These are phyloP conservation scores for Vaccinium corymbosum DNA, from an alignment of 148 eudicot species.

Conservation along the genomic window DNA sequence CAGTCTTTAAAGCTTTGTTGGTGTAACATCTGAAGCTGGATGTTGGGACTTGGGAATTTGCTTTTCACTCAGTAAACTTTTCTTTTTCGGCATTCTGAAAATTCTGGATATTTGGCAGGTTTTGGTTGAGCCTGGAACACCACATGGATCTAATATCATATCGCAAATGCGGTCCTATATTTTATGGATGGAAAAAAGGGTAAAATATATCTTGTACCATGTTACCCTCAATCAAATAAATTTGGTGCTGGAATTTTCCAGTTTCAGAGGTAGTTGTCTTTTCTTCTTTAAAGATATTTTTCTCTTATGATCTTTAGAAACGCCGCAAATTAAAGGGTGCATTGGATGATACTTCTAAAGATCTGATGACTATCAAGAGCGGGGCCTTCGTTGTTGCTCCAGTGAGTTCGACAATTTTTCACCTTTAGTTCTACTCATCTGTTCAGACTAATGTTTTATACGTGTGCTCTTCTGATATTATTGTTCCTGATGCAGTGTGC, in stretches of 20 bases:
- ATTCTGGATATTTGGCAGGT: slow-evolving; percentile 41
- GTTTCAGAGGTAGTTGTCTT: background rate
- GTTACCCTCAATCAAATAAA: background rate
- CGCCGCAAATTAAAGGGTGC: slow-evolving; percentile 49
- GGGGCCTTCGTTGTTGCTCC: slow-evolving; percentile 92
- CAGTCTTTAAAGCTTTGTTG: background rate
- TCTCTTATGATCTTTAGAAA: slow-evolving; percentile 40
- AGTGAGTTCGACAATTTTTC: slow-evolving; percentile 45
- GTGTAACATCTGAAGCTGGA: background rate
- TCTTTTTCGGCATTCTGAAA: background rate
- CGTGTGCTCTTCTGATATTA: background rate
- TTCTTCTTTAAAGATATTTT: background rate
- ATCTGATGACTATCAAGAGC: slow-evolving; percentile 33
- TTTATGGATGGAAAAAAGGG: slow-evolving; percentile 99
- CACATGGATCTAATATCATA: slow-evolving; percentile 83
- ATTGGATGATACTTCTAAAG: slow-evolving; percentile 36
- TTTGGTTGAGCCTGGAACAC: slow-evolving; percentile 95
- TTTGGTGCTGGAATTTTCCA: background rate
- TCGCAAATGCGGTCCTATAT: slow-evolving; percentile 93
- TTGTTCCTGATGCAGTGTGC: slow-evolving; percentile 58
- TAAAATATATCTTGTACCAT: slow-evolving; percentile 20
- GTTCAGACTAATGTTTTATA: background rate
- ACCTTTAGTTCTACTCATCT: background rate
- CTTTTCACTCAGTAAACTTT: background rate
- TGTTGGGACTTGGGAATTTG: background rate